Percentiles rank a stretch among this genome's conserved stretches.
phyloP scores from a whole-genome alignment of 306 rosid genomes.

The Prunus dulcis region DNA sequence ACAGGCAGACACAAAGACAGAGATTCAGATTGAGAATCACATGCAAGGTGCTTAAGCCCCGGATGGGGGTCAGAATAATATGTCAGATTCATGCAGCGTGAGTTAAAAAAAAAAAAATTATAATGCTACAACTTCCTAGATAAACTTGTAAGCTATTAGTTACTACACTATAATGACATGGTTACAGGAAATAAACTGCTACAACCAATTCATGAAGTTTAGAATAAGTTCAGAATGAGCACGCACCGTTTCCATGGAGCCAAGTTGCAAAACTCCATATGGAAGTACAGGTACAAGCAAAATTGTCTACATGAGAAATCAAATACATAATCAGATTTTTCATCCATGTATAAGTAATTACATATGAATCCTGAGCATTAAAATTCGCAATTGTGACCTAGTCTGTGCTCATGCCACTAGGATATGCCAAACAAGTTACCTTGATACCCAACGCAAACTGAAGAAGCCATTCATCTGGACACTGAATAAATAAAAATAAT shows the following conservation, averaged over 20 bases:
- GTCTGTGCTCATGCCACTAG: background rate
- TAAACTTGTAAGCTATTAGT: background rate
- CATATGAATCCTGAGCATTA: background rate
- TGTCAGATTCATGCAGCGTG: background rate
- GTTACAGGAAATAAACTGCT: background rate
- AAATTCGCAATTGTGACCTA: background rate
- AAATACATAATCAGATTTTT: background rate
- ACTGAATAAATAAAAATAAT: conserved; percentile 46
- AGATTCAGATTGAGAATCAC: background rate
- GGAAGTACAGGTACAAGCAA: conserved; percentile 84
- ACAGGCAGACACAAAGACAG: background rate
- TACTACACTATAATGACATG: background rate
- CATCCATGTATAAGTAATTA: background rate
- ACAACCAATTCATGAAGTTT: conserved; percentile 8
- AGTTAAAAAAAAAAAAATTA: background rate
- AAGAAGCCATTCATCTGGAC: conserved; percentile 74
- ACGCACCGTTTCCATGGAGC: conserved; percentile 73
- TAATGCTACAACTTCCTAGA: background rate
- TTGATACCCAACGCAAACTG: conserved; percentile 81
- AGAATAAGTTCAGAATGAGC: conserved; percentile 23
- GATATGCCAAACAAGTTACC: conserved; percentile 38
- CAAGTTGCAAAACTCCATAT: conserved; percentile 83
- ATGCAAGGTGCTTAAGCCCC: background rate
- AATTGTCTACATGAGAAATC: conserved; percentile 59
- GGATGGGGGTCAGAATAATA: background rate